phyloP scores from a whole-genome alignment of 352 stramenopile genomes.

The Bremia lactucae region DNA sequence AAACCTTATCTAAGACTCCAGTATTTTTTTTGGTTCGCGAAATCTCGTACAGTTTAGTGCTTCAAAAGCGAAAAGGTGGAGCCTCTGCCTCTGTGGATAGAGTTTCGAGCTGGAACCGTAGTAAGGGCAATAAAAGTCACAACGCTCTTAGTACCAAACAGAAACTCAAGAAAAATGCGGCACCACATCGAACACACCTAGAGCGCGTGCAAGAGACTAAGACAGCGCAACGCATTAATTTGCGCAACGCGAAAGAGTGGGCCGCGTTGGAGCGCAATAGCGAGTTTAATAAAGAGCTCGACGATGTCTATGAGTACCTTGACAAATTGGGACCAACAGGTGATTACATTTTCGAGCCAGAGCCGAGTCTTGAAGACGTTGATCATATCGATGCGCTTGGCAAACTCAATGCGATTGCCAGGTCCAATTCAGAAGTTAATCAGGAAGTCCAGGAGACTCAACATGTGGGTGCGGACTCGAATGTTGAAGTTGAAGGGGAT shows the following conservation, averaged over 20 bases:
- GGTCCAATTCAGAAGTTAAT: slow-evolving; percentile 29
- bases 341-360: slow-evolving; percentile 58
- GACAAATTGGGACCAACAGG: slow-evolving; percentile 47
- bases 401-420: slow-evolving; percentile 62
- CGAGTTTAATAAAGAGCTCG: slow-evolving; percentile 50
- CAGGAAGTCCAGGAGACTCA: slow-evolving; percentile 29
- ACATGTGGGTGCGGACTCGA: not conserved
- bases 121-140: slow-evolving; percentile 29
- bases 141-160: slow-evolving; percentile 37
- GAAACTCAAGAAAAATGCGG: slow-evolving; percentile 53
- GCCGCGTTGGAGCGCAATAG: slow-evolving; percentile 41
- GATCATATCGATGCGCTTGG: slow-evolving; percentile 47
- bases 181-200: slow-evolving; percentile 44
- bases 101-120: slow-evolving; percentile 38
- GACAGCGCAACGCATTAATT: slow-evolving; percentile 20
- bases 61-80: slow-evolving; percentile 59
- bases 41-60: slow-evolving; percentile 32
- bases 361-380: slow-evolving; percentile 49
- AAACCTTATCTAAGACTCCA: slow-evolving; percentile 1
- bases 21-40: slow-evolving; percentile 1
- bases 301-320: slow-evolving; percentile 62
- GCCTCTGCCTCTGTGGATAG: slow-evolving; percentile 57
- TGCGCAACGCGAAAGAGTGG: slow-evolving; percentile 45
- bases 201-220: slow-evolving; percentile 42
- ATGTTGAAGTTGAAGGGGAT: slow-evolving; percentile 14